These are phyloP conservation scores for Lithohypha guttulata DNA, from an alignment of 2,329 filamentous ascomycete species.

Conservation along the genomic window DNA sequence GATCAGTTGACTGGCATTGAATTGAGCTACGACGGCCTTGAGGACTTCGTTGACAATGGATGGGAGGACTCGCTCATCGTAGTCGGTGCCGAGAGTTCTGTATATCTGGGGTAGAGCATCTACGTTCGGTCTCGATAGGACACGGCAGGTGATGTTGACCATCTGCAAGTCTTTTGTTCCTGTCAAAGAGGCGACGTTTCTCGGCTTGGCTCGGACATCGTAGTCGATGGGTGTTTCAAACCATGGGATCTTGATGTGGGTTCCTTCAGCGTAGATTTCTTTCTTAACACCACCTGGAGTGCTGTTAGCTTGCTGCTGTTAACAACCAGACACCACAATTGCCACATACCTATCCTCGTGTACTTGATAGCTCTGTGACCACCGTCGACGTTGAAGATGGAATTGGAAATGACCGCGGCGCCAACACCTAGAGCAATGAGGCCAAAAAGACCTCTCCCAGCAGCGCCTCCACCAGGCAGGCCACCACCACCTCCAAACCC, in stretches of 20 bases:
- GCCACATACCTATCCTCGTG: slow-evolving; percentile 54
- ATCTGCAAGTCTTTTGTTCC: slow-evolving; percentile 99
- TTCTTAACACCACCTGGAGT: slow-evolving; percentile 67
- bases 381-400: slow-evolving; percentile 80
- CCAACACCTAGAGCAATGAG: slow-evolving; percentile 42
- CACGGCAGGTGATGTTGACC: slow-evolving; percentile 98
- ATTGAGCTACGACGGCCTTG: slow-evolving; percentile 97
- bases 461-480: slow-evolving; percentile 42
- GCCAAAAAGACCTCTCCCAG: slow-evolving; percentile 45
- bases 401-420: slow-evolving; percentile 39
- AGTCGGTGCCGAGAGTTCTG: slow-evolving; percentile 86
- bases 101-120: slow-evolving; percentile 92
- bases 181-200: slow-evolving; percentile 91
- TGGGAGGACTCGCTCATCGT: slow-evolving; percentile 90
- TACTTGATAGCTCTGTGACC: slow-evolving; percentile 99
- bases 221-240: slow-evolving; percentile 94
- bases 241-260: slow-evolving; percentile 90
- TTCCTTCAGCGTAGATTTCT: slow-evolving; percentile 95
- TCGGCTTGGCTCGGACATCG: slow-evolving; percentile 93
- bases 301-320: background rate
- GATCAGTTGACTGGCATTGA: slow-evolving; percentile 96
- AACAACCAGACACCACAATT: background rate
- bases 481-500: slow-evolving; percentile 41
- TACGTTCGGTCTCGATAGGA: slow-evolving; percentile 81
- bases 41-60: slow-evolving; percentile 98